Conservation (phyloP, 805 yeast species). For the Nakazawaea populi region DNA sequence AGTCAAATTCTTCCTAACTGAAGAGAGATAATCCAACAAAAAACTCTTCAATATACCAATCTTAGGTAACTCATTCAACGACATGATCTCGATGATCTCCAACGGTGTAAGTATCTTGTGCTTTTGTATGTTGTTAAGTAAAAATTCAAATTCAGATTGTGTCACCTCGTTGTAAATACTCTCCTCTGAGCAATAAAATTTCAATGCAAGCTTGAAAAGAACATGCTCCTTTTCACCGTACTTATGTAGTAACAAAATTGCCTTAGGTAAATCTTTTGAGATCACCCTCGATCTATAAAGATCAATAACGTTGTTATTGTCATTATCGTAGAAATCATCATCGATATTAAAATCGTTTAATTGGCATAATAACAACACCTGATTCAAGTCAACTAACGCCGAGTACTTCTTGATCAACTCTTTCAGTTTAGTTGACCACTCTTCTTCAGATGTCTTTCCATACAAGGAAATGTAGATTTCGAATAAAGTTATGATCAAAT, state of each 20-base stretch:
- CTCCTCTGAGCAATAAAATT: slow-evolving; percentile 53
- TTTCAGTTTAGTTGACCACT: slow-evolving; percentile 67
- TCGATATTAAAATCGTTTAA: slow-evolving; percentile 49
- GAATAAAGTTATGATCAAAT: slow-evolving; percentile 69
- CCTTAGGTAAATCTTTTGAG: slow-evolving; percentile 48
- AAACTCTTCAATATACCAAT: slow-evolving; percentile 70
- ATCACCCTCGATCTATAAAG: slow-evolving; percentile 62
- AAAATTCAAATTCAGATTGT: slow-evolving; percentile 36
- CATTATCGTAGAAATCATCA: slow-evolving; percentile 30
- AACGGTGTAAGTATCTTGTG: slow-evolving; percentile 60
- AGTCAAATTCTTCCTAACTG: slow-evolving; percentile 58
- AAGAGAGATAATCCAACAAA: slow-evolving; percentile 53
- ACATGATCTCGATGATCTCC: slow-evolving; percentile 68
- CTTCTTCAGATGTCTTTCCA: slow-evolving; percentile 17
- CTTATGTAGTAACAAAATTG: slow-evolving; percentile 49
- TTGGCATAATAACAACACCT: slow-evolving; percentile 51
- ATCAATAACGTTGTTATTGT: slow-evolving; percentile 50
- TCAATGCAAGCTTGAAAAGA: slow-evolving; percentile 59
- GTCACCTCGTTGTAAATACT: slow-evolving; percentile 47
- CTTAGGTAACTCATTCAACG: slow-evolving; percentile 56
- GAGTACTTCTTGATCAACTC: slow-evolving; percentile 35
- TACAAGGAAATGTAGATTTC: slow-evolving; percentile 74
- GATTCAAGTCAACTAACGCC: slow-evolving; percentile 46
- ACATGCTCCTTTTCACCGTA: slow-evolving; percentile 61
- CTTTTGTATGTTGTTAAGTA: slow-evolving; percentile 49